Conservation (phyloP, 2,329 filamentous ascomycete species). For the Ceratocystis papillata region DNA sequence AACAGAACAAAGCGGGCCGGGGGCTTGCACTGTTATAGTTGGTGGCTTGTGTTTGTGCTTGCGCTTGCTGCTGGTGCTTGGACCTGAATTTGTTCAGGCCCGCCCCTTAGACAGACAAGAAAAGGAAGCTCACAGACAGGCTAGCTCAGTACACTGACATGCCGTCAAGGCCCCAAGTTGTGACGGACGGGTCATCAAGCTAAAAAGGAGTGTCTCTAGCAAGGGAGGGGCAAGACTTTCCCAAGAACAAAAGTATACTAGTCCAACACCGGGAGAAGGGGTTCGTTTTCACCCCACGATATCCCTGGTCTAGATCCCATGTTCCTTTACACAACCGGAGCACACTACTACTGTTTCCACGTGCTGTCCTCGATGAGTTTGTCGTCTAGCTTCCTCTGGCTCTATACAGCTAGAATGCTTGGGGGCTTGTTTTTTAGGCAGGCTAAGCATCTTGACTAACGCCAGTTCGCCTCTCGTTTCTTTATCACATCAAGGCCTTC, state of each 20-base stretch:
- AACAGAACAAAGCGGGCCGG: neutral
- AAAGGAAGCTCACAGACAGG: slow-evolving; percentile 16
- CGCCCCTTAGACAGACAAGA: neutral
- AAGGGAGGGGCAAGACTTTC: neutral
- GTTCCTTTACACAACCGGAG: neutral
- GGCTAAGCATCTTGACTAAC: neutral
- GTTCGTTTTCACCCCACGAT: neutral
- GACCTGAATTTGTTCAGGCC: neutral
- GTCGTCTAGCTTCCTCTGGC: neutral
- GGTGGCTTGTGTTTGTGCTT: neutral
- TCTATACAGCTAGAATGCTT: neutral
- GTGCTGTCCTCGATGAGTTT: neutral
- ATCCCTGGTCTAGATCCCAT: neutral
- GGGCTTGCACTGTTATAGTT: neutral
- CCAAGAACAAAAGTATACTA: neutral
- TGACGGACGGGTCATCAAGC: neutral
- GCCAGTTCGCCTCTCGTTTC: neutral
- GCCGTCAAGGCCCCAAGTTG: slow-evolving; percentile 16
- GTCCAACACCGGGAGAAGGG: neutral
- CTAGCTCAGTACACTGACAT: slow-evolving; percentile 15
- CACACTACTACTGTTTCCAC: slow-evolving; percentile 6
- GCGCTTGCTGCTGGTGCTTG: neutral
- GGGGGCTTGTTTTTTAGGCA: neutral
- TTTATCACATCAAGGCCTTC: neutral
- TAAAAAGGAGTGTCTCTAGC: neutral